Base-by-base conservation (phyloP, 2,329 filamentous ascomycete genomes). In the Fusarium sp. region DNA sequence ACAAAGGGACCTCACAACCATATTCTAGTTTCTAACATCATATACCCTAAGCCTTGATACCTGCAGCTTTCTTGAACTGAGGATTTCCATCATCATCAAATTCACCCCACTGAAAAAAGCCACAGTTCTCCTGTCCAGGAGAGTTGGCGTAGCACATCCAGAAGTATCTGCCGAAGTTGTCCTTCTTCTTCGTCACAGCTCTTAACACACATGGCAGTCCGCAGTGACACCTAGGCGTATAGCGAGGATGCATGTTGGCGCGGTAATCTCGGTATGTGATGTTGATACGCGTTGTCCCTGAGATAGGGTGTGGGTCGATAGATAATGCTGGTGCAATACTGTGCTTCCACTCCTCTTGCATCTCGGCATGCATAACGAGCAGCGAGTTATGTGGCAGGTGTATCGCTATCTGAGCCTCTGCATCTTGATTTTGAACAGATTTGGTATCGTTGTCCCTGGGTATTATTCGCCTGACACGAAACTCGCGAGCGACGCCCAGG, bases 301-400 rank as follows among this genome's bases (percentile, higher is more conserved):
- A 87, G 2, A 97, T 77, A 0, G 94, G 93, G 77, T 99, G 96
- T 2, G 93, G 93, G 64, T 94, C 91, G 60, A 98, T 92, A 6
- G 90, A 88, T 48, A 85, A 83, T 0, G 92, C 90, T 0, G 94
- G 92, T 0, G 89, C 84, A 43, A 99, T 92, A 69, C 88, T 87
- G 78, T 99, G 96, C 78, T 97, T 98, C 94, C 94, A 98, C 75
- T 92, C 90, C 75, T 98, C 95, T 75, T 98, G 95, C 93, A 97
- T 98, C 76, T 97, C 93, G 1, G 95, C 94, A 75, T 98, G 94
- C 96, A 99, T 98, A 11, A 98, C 84, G 0, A 99, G 84, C 0
- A 98, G 85, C 1, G 93, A 96, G 77, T 98, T 98, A 78, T 98
- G 96, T 0, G 95, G 95, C 0, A 98, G 87, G 72, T 97, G 93